Conservation (phyloP, 306 rosid genomes). For the Acacia crassicarpa region DNA sequence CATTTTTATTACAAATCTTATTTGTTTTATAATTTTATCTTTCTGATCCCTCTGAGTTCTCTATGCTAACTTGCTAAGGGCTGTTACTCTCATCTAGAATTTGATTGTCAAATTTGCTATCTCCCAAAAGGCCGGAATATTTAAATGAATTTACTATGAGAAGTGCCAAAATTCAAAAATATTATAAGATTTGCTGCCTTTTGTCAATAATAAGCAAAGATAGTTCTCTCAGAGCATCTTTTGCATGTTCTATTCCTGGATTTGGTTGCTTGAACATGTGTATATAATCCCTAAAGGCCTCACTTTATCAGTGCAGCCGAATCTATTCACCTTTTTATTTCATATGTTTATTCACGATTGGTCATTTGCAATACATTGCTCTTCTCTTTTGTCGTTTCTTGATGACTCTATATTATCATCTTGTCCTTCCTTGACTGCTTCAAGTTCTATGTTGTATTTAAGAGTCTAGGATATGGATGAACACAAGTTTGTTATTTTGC, state of each 20-base stretch:
- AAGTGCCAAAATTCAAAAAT: not conserved
- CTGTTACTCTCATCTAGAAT: not conserved
- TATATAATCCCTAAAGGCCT: not conserved
- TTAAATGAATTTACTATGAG: not conserved
- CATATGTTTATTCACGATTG: not conserved
- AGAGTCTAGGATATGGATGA: not conserved
- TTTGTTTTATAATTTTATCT: conserved; percentile 3
- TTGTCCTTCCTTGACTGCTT: not conserved
- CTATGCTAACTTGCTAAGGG: not conserved
- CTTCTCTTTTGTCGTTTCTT: not conserved
- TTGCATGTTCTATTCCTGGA: not conserved
- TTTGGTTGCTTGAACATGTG: not conserved
- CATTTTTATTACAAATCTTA: not conserved
- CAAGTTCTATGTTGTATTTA: not conserved
- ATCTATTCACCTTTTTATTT: not conserved
- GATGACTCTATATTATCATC: not conserved
- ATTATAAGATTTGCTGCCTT: not conserved
- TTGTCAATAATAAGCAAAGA: not conserved
- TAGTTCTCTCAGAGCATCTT: not conserved
- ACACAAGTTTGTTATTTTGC: not conserved
- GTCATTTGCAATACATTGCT: not conserved
- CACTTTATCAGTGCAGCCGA: not conserved
- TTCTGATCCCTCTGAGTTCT: not conserved
- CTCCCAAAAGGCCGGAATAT: not conserved
- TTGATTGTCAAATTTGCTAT: not conserved